Conservation (phyloP, 2,329 filamentous ascomycete species). For the Hysterium pulicare region DNA sequence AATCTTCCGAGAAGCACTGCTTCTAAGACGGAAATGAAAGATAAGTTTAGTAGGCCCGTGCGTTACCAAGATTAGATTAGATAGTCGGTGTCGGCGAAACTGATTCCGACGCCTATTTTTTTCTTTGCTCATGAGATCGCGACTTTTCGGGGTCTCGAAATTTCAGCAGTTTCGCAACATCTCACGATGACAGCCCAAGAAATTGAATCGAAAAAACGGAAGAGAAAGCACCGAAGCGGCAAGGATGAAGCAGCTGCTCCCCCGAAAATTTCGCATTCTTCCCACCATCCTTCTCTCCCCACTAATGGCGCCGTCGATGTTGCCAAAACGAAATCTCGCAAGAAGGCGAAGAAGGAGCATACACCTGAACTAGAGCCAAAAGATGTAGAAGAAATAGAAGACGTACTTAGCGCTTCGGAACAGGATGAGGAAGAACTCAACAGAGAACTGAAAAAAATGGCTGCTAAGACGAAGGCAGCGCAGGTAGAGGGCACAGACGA, state of each 20-base stretch:
- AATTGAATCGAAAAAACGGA: slow-evolving; percentile 45
- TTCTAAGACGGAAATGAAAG: too few relatives aligned
- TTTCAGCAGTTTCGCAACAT: not conserved
- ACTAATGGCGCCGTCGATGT: slow-evolving; percentile 30
- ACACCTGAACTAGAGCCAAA: slow-evolving; percentile 24
- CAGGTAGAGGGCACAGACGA: slow-evolving; percentile 26
- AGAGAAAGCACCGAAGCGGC: slow-evolving; percentile 45
- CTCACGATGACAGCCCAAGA: slow-evolving; percentile 36
- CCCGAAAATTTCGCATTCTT: slow-evolving; percentile 13
- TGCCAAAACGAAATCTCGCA: slow-evolving; percentile 34
- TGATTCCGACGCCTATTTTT: too few relatives aligned
- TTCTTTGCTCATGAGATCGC: too few relatives aligned
- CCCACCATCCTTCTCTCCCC: slow-evolving; percentile 22
- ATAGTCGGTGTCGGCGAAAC: too few relatives aligned
- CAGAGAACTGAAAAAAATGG: slow-evolving; percentile 31
- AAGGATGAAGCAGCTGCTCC: slow-evolving; percentile 24
- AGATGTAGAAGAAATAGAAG: slow-evolving; percentile 14
- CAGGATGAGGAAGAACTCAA: slow-evolving; percentile 34
- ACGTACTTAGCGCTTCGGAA: too few relatives aligned
- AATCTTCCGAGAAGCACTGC: too few relatives aligned
- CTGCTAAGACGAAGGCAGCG: slow-evolving; percentile 23
- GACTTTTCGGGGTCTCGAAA: not conserved
- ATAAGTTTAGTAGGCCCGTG: too few relatives aligned
- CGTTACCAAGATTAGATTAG: too few relatives aligned
- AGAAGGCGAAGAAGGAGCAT: slow-evolving; percentile 41